These are phyloP conservation scores for Eucalyptus sp. DNA, from an alignment of 345 rosid genomes.

Conservation along the genomic window DNA sequence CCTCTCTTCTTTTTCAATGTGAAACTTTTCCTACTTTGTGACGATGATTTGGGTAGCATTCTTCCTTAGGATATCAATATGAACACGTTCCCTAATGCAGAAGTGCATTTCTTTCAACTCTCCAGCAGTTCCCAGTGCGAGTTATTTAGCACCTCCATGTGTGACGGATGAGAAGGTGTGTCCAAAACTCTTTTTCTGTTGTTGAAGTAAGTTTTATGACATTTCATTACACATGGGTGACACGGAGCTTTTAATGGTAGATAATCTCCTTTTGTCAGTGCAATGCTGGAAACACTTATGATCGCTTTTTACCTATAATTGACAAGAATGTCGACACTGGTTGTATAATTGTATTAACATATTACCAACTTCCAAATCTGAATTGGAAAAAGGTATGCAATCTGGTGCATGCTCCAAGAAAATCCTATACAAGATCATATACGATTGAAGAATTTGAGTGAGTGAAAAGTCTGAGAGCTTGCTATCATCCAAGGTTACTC, in stretches of 20 bases:
- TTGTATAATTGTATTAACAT: conserved; percentile 17
- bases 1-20: background rate
- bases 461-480: background rate
- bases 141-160: background rate
- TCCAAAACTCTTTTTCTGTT: background rate
- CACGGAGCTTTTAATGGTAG: background rate
- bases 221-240: background rate
- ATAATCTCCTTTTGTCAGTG: background rate
- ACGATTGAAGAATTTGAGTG: background rate
- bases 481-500: background rate
- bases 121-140: background rate
- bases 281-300: background rate
- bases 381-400: background rate
- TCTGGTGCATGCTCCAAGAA: background rate
- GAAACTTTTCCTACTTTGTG: background rate
- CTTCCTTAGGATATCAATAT: background rate
- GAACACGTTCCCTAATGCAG: background rate
- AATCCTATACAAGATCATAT: background rate
- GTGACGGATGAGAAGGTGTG: background rate
- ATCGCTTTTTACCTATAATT: conserved; percentile 16
- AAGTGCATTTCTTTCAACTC: background rate
- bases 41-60: background rate
- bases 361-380: background rate
- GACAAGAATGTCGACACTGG: conserved; percentile 29
- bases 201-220: background rate